Evolutionary conservation across 768 basidiomycete species (phyloP).

Genomic region (Suillus tomentosus): DNA sequence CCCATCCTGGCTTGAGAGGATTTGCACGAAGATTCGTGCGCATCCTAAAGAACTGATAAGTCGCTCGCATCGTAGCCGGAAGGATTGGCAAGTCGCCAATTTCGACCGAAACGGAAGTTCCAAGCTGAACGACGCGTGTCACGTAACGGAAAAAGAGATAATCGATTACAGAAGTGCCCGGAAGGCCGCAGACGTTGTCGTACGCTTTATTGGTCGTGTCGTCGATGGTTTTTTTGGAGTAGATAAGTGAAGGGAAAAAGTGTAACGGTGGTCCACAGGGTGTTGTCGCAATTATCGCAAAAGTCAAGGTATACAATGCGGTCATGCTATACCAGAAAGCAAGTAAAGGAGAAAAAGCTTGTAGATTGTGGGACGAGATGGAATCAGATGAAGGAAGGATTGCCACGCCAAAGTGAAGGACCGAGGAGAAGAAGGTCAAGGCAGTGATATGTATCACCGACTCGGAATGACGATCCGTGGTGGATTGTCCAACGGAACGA

Average conservation of each 20-base stretch:
- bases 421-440: slow-evolving; percentile 51
- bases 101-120: slow-evolving; percentile 70
- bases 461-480: slow-evolving; percentile 42
- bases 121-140: slow-evolving; percentile 85
- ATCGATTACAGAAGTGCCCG: slow-evolving; percentile 47
- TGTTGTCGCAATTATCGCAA: slow-evolving; percentile 47
- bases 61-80: slow-evolving; percentile 68
- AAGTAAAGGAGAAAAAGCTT: slow-evolving; percentile 24
- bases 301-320: slow-evolving; percentile 48
- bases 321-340: slow-evolving; percentile 57
- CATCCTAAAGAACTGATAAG: slow-evolving; percentile 67
- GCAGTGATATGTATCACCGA: slow-evolving; percentile 62
- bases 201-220: slow-evolving; percentile 60
- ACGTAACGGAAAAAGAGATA: slow-evolving; percentile 83
- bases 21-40: slow-evolving; percentile 49
- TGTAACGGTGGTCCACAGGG: slow-evolving; percentile 76
- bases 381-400: slow-evolving; percentile 56
- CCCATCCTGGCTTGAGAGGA: slow-evolving; percentile 57
- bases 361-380: slow-evolving; percentile 32
- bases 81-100: slow-evolving; percentile 89
- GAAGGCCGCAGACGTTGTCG: slow-evolving; percentile 70
- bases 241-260: slow-evolving; percentile 72
- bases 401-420: slow-evolving; percentile 47
- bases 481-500: slow-evolving; percentile 50
- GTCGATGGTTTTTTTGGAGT: slow-evolving; percentile 68